These are phyloP conservation scores for Globisporangium takayamanum DNA, from an alignment of 352 stramenopile genomes.

Conservation along the genomic window DNA sequence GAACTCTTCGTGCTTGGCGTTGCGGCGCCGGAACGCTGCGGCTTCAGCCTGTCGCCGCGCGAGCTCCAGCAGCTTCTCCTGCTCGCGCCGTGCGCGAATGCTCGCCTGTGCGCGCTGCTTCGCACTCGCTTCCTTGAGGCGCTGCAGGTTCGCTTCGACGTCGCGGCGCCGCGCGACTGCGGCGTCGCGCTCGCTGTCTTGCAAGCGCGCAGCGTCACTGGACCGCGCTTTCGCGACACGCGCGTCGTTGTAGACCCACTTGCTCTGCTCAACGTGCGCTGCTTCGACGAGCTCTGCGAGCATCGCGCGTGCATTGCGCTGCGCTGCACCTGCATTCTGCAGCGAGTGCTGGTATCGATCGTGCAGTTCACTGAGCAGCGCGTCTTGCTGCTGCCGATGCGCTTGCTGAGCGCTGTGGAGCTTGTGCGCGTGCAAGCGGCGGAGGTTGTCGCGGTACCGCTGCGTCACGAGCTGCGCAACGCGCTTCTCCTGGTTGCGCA, in stretches of 20 bases:
- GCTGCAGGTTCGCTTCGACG: constrained; percentile 39
- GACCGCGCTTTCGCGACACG: constrained; percentile 25
- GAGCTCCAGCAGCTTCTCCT: constrained; percentile 24
- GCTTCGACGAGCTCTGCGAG: constrained; percentile 43
- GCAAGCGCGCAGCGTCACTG: constrained; percentile 23
- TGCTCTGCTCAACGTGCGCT: constrained; percentile 42
- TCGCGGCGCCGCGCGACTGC: constrained; percentile 24
- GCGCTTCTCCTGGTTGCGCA: constrained; percentile 53
- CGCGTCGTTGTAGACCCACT: constrained; percentile 43
- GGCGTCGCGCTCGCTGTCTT: constrained; percentile 18
- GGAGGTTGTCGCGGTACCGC: constrained; percentile 64
- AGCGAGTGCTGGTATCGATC: constrained; percentile 50
- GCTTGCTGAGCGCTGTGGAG: constrained; percentile 20
- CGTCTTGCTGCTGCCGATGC: constrained; percentile 27
- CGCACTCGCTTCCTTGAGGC: constrained; percentile 28
- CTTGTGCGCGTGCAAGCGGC: constrained; percentile 34
- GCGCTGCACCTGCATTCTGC: constrained; percentile 51
- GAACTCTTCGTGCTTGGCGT: constrained; percentile 35
- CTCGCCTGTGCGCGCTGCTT: constrained; percentile 42
- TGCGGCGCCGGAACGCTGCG: constrained; percentile 16
- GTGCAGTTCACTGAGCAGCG: constrained; percentile 38
- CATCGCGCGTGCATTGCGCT: constrained; percentile 54
- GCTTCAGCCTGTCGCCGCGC: constrained; percentile 23
- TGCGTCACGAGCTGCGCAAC: constrained; percentile 61
- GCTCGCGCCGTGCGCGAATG: constrained; percentile 25